Percentiles rank a stretch among this genome's conserved stretches.
Evolutionary conservation across 2,329 filamentous ascomycete genomes (phyloP).

Genomic region (Mycocentrospora acerina): DNA sequence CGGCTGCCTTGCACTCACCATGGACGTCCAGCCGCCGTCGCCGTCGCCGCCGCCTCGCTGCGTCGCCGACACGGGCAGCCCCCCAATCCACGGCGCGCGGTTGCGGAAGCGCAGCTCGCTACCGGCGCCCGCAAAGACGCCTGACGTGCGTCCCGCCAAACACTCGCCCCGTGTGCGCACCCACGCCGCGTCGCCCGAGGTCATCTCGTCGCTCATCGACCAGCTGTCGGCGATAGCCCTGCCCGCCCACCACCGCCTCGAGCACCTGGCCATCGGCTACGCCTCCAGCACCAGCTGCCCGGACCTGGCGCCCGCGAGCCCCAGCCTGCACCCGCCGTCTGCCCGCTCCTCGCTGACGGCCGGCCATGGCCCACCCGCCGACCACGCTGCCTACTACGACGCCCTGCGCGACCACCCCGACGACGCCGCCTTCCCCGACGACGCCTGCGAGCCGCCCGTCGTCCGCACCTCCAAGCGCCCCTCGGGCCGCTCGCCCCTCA

Average conservation of each 20-base stretch:
- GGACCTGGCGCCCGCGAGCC: constrained; percentile 10
- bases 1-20: no score
- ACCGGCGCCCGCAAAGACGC: no score
- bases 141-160: constrained; percentile 33
- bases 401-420: constrained; percentile 55
- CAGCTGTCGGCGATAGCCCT: constrained; percentile 62
- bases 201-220: constrained; percentile 66
- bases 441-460: constrained; percentile 66
- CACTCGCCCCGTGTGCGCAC: constrained; percentile 37
- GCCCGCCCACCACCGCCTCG: constrained; percentile 70
- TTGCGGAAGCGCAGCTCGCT: no score
- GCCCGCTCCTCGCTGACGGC: constrained; percentile 18
- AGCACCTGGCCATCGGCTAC: constrained; percentile 48
- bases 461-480: constrained; percentile 81
- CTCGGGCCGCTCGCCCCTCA: constrained; percentile 71
- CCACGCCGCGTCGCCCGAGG: constrained; percentile 60
- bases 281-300: constrained; percentile 35
- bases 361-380: constrained; percentile 62
- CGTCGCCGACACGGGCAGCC: no score
- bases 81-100: no score
- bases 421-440: constrained; percentile 59
- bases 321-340: constrained; percentile 28
- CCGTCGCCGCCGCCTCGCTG: no score
- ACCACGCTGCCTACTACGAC: constrained; percentile 67
- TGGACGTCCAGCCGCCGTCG: no score